Conservation (phyloP, 2,329 filamentous ascomycete species). For the Trichoderma lentiforme region DNA sequence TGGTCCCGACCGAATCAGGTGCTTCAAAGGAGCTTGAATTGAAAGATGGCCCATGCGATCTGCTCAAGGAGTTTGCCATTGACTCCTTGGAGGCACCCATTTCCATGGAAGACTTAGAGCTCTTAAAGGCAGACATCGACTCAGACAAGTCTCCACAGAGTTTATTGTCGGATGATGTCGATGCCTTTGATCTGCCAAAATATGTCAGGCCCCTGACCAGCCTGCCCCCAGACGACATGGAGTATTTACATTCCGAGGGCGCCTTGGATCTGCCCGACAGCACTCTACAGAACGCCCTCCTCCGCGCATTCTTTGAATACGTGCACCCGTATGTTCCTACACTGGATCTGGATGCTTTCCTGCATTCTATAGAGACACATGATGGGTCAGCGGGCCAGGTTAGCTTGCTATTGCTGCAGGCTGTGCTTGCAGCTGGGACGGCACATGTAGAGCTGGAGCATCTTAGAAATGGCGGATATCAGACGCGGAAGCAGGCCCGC, state of each 20-base stretch:
- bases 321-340: constrained; percentile 4
- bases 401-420: constrained; percentile 1
- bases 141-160: background rate
- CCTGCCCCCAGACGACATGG: constrained; percentile 10
- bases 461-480: background rate
- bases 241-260: background rate
- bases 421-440: constrained; percentile 3
- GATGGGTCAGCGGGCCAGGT: constrained; percentile 9
- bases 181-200: background rate
- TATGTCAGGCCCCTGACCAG: constrained; percentile 9
- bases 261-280: background rate
- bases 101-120: constrained; percentile 1
- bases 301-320: constrained; percentile 8
- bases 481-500: constrained; percentile 1
- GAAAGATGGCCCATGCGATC: background rate
- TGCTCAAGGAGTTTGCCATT: background rate
- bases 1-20: background rate
- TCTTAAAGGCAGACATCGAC: background rate
- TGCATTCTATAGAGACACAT: background rate
- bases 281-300: background rate
- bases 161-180: background rate
- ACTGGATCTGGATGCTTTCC: constrained; percentile 1
- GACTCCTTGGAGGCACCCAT: background rate
- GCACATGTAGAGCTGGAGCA: constrained; percentile 7
- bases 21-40: background rate